Evolutionary conservation across 768 basidiomycete genomes (phyloP).

Genomic region (Neoboletus subvelutipes): DNA sequence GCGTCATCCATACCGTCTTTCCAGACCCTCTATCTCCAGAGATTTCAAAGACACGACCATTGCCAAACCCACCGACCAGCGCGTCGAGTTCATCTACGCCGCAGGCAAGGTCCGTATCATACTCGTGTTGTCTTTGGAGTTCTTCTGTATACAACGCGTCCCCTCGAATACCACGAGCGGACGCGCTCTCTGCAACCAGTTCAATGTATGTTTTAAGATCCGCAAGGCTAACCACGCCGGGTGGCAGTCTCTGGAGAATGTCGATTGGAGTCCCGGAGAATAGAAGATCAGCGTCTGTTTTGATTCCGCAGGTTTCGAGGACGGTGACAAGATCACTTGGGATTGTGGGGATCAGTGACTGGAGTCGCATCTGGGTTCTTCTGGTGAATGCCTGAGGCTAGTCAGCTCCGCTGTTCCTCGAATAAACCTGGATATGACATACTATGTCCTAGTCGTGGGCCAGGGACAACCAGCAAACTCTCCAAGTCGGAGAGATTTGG

Average conservation of each 20-base stretch:
- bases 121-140: conserved; percentile 11
- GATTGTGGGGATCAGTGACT: conserved; percentile 32
- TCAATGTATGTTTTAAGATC: conserved; percentile 45
- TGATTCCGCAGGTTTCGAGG: conserved; percentile 50
- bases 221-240: conserved; percentile 45
- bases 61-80: conserved; percentile 50
- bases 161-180: conserved; percentile 42
- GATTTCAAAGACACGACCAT: conserved; percentile 59
- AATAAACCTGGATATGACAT: not conserved
- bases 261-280: conserved; percentile 49
- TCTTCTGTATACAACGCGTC: conserved; percentile 27
- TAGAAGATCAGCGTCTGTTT: conserved; percentile 57
- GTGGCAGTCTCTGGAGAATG: conserved; percentile 50
- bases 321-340: conserved; percentile 43
- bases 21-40: conserved; percentile 65
- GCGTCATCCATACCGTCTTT: conserved; percentile 57
- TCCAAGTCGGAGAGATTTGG: not conserved
- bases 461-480: not conserved
- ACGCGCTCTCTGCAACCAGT: conserved; percentile 41
- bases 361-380: conserved; percentile 25
- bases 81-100: conserved; percentile 53
- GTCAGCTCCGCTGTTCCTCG: not conserved
- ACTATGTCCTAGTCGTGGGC: not conserved
- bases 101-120: conserved; percentile 16
- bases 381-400: not conserved